phyloP scores from a whole-genome alignment of 2,329 filamentous ascomycete genomes.

The Aspergillus sp. region DNA sequence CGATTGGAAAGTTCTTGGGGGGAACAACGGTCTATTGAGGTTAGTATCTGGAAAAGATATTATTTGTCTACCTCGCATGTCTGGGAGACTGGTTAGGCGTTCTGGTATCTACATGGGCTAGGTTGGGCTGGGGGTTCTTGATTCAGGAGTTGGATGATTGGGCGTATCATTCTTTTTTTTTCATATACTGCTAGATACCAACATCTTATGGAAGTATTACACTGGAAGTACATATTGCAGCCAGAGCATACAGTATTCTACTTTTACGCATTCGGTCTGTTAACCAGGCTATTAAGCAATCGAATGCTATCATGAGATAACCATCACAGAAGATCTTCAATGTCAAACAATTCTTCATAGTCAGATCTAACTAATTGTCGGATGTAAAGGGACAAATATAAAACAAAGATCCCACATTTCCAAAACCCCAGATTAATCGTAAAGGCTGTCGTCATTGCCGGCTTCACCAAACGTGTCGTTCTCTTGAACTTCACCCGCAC shows the following conservation, averaged over 20 bases:
- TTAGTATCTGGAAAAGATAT: not conserved
- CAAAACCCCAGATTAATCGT: slow-evolving; percentile 58
- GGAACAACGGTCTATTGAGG: too few species aligned
- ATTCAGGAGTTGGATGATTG: not conserved
- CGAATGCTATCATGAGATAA: not conserved
- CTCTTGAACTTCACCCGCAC: slow-evolving; percentile 48
- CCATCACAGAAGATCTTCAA: not conserved
- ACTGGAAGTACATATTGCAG: not conserved
- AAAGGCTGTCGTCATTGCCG: slow-evolving; percentile 93
- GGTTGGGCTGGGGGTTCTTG: not conserved
- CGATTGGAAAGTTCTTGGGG: too few species aligned
- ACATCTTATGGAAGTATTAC: not conserved
- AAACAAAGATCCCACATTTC: slow-evolving; percentile 10
- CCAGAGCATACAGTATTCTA: slow-evolving; percentile 3
- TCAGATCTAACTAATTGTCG: slow-evolving; percentile 15
- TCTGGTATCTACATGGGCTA: not conserved
- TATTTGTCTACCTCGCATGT: not conserved
- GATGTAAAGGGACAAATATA: slow-evolving; percentile 32
- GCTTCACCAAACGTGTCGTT: slow-evolving; percentile 65
- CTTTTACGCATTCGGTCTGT: slow-evolving; percentile 17
- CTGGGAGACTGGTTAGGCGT: not conserved
- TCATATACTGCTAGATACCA: not conserved
- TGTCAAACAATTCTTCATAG: not conserved
- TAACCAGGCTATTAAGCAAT: too few species aligned
- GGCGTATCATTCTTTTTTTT: not conserved